Percentiles rank a stretch among this genome's conserved stretches.
Evolutionary conservation across 2,329 filamentous ascomycete genomes (phyloP).

Genomic region (Aspergillus phoenicis): DNA sequence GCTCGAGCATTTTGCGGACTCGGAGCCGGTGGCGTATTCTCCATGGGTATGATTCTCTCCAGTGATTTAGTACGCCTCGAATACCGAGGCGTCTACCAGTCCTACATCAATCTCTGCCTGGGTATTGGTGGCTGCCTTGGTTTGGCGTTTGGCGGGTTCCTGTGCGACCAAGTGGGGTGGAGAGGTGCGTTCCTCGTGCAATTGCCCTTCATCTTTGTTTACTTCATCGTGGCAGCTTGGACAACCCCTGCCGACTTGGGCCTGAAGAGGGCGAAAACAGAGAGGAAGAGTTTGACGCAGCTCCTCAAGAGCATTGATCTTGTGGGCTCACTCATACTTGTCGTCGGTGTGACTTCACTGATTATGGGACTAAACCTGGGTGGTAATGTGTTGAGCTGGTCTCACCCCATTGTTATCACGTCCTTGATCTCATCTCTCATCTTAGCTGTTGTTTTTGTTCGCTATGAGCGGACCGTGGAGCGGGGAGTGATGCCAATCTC

Average conservation of each 20-base stretch:
- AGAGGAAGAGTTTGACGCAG: conserved; percentile 45
- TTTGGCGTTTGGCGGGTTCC: conserved; percentile 42
- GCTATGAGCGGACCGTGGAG: conserved; percentile 47
- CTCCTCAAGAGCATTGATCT: conserved; percentile 54
- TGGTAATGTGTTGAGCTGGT: conserved; percentile 56
- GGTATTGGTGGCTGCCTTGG: conserved; percentile 43
- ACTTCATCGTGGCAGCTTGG: conserved; percentile 47
- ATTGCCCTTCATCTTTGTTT: conserved; percentile 51
- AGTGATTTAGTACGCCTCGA: conserved; percentile 76
- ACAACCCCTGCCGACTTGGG: conserved; percentile 51
- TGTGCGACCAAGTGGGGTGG: conserved; percentile 46
- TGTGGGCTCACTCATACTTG: conserved; percentile 52
- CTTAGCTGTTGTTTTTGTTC: conserved; percentile 43
- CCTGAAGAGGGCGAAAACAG: conserved; percentile 45
- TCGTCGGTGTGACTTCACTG: conserved; percentile 50
- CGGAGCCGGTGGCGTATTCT: conserved; percentile 71
- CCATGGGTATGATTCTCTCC: conserved; percentile 62
- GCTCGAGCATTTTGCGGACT: conserved; percentile 72
- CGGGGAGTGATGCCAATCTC: conserved; percentile 54
- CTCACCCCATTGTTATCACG: conserved; percentile 52
- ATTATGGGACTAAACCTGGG: conserved; percentile 57
- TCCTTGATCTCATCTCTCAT: conserved; percentile 49
- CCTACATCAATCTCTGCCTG: conserved; percentile 44
- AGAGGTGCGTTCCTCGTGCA: conserved; percentile 52
- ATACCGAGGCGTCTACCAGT: conserved; percentile 51